These are phyloP conservation scores for Lentinula guzmanii DNA, from an alignment of 768 basidiomycete species.

Conservation along the genomic window DNA sequence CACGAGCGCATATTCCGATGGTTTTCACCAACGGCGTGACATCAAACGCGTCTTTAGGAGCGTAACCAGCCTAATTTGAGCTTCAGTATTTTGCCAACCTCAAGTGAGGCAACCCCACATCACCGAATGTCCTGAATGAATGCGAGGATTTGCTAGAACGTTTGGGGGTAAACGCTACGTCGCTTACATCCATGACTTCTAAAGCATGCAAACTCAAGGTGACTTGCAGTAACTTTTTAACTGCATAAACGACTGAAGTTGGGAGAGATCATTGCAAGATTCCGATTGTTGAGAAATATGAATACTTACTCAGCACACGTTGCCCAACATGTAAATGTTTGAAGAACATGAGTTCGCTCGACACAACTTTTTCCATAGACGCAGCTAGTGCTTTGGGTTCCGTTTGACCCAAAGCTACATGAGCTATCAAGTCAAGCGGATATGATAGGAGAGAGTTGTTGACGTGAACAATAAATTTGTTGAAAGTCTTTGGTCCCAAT, in stretches of 20 bases:
- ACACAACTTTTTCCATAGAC: conserved; percentile 57
- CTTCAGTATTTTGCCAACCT: neutral
- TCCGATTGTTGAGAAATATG: neutral
- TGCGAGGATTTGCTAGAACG: conserved; percentile 18
- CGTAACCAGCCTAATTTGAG: conserved; percentile 47
- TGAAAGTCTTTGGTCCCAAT: conserved; percentile 36
- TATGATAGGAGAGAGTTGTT: conserved; percentile 57
- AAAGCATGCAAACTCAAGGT: conserved; percentile 50
- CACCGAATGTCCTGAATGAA: conserved; percentile 60
- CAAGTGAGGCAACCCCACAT: conserved; percentile 31
- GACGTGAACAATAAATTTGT: conserved; percentile 63
- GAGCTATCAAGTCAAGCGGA: conserved; percentile 64
- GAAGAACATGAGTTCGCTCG: conserved; percentile 58
- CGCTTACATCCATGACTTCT: conserved; percentile 44
- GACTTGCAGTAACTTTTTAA: conserved; percentile 54
- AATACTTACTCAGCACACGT: conserved; percentile 48
- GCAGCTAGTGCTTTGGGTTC: conserved; percentile 42
- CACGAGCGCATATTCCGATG: conserved; percentile 59
- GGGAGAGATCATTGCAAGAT: neutral
- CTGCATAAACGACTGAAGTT: conserved; percentile 59
- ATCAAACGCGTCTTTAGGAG: conserved; percentile 66
- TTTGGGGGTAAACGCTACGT: conserved; percentile 27
- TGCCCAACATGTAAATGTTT: conserved; percentile 47
- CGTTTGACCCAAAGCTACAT: conserved; percentile 45
- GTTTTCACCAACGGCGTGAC: conserved; percentile 56